Evolutionary conservation across 495 filamentous ascomycete genomes (phyloP).

Genomic region (Aspergillus ellipticus): DNA sequence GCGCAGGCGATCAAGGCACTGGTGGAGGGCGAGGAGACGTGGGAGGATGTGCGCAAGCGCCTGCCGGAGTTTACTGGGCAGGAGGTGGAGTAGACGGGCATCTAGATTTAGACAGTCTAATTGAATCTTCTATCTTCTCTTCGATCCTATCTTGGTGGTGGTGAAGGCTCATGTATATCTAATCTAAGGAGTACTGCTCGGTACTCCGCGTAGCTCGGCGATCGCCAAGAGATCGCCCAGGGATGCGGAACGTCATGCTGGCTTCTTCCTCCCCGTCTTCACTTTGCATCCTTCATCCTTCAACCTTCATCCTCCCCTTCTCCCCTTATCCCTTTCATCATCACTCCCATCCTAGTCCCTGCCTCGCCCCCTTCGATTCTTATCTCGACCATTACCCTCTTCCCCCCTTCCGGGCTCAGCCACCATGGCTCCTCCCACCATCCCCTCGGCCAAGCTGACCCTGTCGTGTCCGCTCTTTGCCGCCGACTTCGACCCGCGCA

Average conservation of each 20-base stretch:
- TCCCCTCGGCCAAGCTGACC: conserved; percentile 61
- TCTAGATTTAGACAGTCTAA: background rate
- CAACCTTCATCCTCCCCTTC: too few species aligned
- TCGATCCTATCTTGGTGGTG: too few species aligned
- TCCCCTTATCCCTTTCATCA: too few species aligned
- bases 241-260: conserved; percentile 11
- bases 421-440: conserved; percentile 50
- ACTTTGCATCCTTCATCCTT: too few species aligned
- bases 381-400: too few species aligned
- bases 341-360: background rate
- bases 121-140: too few species aligned
- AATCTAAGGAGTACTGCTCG: background rate
- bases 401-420: too few species aligned
- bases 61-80: conserved; percentile 68
- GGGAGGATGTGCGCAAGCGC: conserved; percentile 56
- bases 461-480: conserved; percentile 86
- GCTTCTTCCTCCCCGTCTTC: conserved; percentile 17
- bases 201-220: conserved; percentile 28
- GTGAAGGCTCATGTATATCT: background rate
- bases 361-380: too few species aligned
- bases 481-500: conserved; percentile 81
- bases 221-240: conserved; percentile 4
- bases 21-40: conserved; percentile 60
- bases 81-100: conserved; percentile 51
- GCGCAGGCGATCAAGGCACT: conserved; percentile 56